Conservation (phyloP, 176 grass and related monocot genomes). For the Ensete glaucum region DNA sequence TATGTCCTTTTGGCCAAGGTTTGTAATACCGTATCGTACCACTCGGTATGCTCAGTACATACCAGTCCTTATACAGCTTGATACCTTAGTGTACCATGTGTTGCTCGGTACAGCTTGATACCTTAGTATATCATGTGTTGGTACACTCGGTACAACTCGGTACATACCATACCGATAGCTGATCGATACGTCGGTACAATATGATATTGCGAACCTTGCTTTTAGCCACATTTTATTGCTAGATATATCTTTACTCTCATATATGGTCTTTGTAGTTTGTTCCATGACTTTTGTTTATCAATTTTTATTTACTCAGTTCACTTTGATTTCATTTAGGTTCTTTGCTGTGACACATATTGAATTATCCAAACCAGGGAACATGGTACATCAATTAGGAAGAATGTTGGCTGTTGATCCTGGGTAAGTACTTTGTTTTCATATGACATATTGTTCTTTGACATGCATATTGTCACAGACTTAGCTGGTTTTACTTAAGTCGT, state of each 20-base stretch:
- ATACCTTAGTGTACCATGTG: no score
- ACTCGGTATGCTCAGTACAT: no score
- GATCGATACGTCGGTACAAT: no score
- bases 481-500: neutral
- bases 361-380: conserved; percentile 88
- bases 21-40: no score
- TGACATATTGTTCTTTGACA: neutral
- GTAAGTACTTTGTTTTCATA: conserved; percentile 37
- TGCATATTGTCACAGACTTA: neutral
- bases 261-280: neutral
- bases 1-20: neutral
- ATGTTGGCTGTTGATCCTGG: conserved; percentile 78
- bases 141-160: no score
- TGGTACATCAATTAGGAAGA: conserved; percentile 69
- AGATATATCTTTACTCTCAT: conserved; percentile 1
- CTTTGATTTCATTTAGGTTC: conserved; percentile 56
- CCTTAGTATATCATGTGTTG: no score
- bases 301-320: conserved; percentile 15
- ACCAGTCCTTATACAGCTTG: no score
- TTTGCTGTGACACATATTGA: conserved; percentile 68
- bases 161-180: no score
- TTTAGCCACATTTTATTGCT: neutral
- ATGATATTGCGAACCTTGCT: no score
- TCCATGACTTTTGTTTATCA: conserved; percentile 11
- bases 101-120: no score